Conservation (phyloP, 2,329 filamentous ascomycete species). For the Nothophoma quercina region DNA sequence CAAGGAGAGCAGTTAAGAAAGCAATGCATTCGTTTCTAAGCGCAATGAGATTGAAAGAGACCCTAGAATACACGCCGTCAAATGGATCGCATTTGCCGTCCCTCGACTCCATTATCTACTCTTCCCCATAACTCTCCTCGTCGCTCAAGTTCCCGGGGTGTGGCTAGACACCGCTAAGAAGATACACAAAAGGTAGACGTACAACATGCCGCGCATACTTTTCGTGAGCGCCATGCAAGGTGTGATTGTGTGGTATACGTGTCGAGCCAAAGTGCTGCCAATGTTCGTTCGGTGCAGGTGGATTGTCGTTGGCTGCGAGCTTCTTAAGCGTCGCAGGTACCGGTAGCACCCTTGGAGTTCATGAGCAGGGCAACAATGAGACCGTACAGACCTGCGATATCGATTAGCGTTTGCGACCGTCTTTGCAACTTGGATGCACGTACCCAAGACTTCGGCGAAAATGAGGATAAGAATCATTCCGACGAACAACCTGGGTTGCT, state of each 20-base stretch:
- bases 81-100: slow-evolving; percentile 44
- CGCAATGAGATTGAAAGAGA: slow-evolving; percentile 40
- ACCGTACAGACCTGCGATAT: slow-evolving; percentile 85
- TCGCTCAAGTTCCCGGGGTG: slow-evolving; percentile 13
- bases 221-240: slow-evolving; percentile 37
- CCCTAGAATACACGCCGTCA: slow-evolving; percentile 47
- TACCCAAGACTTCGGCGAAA: slow-evolving; percentile 99
- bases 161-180: slow-evolving; percentile 26
- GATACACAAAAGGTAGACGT: slow-evolving; percentile 48
- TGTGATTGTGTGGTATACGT: slow-evolving; percentile 32
- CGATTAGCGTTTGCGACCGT: neutral
- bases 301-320: slow-evolving; percentile 43
- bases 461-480: slow-evolving; percentile 99
- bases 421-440: slow-evolving; percentile 51
- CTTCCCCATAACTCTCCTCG: slow-evolving; percentile 16
- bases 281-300: slow-evolving; percentile 36
- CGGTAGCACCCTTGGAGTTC: slow-evolving; percentile 81
- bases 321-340: slow-evolving; percentile 27
- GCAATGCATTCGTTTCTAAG: slow-evolving; percentile 46
- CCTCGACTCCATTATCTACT: slow-evolving; percentile 46
- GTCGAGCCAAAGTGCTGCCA: slow-evolving; percentile 26
- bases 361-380: slow-evolving; percentile 98
- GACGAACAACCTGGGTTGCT: slow-evolving; percentile 87
- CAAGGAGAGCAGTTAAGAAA: slow-evolving; percentile 19
- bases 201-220: slow-evolving; percentile 40